Conservation (phyloP, 495 filamentous ascomycete genomes). For the Hypoxylon lienhwacheense region DNA sequence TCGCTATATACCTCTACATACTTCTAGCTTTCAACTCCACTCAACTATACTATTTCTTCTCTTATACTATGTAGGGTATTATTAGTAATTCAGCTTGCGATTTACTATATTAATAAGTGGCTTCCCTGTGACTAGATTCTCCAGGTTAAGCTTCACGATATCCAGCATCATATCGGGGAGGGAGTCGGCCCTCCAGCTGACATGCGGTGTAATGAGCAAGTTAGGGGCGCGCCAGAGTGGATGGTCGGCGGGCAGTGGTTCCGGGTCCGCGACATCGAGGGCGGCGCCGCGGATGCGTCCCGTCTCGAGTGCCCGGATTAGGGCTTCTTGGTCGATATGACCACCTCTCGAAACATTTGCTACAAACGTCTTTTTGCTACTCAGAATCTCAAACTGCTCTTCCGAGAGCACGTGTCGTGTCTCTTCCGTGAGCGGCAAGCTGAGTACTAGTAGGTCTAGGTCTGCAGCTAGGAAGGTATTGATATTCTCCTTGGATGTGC, state of each 20-base stretch:
- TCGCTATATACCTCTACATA: too few relatives aligned
- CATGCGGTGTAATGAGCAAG: slow-evolving; percentile 75
- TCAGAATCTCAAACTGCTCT: slow-evolving; percentile 68
- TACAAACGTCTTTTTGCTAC: slow-evolving; percentile 58
- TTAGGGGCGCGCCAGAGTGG: slow-evolving; percentile 71
- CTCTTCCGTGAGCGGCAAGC: slow-evolving; percentile 67
- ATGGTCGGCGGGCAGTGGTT: slow-evolving; percentile 72
- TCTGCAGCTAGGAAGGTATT: slow-evolving; percentile 67
- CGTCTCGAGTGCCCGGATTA: slow-evolving; percentile 62
- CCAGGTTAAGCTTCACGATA: slow-evolving; percentile 49
- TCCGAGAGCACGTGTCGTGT: slow-evolving; percentile 63
- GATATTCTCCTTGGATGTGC: slow-evolving; percentile 58
- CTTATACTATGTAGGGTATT: not conserved
- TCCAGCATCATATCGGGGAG: slow-evolving; percentile 63
- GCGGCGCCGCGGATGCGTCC: slow-evolving; percentile 67
- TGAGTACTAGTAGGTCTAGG: slow-evolving; percentile 71
- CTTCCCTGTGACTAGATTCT: slow-evolving; percentile 32
- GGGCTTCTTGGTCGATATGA: slow-evolving; percentile 67
- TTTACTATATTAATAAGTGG: slow-evolving; percentile 42
- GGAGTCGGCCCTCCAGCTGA: slow-evolving; percentile 61
- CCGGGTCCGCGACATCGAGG: slow-evolving; percentile 83
- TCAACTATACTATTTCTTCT: not conserved
- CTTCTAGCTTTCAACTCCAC: not conserved
- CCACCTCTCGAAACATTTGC: slow-evolving; percentile 74
- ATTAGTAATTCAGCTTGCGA: slow-evolving; percentile 37